phyloP scores from a whole-genome alignment of 352 stramenopile genomes.

The Pelagophyceae sp. region DNA sequence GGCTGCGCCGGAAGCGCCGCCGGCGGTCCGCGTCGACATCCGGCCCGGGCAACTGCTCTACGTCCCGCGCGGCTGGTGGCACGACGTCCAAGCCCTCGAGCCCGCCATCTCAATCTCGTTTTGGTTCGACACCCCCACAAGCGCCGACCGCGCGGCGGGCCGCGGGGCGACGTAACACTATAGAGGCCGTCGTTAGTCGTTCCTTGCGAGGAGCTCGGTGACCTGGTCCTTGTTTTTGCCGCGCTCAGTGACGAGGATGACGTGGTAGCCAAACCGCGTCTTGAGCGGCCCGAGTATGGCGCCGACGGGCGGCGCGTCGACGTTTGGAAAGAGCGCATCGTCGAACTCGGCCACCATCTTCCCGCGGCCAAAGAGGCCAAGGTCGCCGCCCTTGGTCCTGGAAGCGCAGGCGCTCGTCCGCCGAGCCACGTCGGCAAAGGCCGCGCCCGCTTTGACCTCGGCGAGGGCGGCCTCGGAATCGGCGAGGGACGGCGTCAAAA shows the following conservation, averaged over 20 bases:
- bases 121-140: conserved; percentile 14
- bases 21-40: conserved; percentile 29
- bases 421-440: neutral
- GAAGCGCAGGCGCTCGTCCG: neutral
- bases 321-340: neutral
- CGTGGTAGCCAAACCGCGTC: conserved; percentile 11
- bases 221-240: neutral
- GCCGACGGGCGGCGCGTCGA: neutral
- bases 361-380: neutral
- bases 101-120: neutral
- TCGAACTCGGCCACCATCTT: conserved; percentile 2
- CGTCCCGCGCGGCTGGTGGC: conserved; percentile 46
- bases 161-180: too few relatives aligned
- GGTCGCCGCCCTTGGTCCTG: neutral
- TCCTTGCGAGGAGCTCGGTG: too few relatives aligned
- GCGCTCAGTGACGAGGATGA: conserved; percentile 3
- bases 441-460: neutral
- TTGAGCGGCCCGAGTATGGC: neutral
- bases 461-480: too few relatives aligned
- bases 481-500: too few relatives aligned
- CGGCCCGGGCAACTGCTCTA: conserved; percentile 45
- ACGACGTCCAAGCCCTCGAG: conserved; percentile 36
- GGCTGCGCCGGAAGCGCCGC: neutral
- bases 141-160: too few relatives aligned
- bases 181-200: too few relatives aligned